These are phyloP conservation scores for Suillus discolor DNA, from an alignment of 768 basidiomycete species.

Conservation along the genomic window DNA sequence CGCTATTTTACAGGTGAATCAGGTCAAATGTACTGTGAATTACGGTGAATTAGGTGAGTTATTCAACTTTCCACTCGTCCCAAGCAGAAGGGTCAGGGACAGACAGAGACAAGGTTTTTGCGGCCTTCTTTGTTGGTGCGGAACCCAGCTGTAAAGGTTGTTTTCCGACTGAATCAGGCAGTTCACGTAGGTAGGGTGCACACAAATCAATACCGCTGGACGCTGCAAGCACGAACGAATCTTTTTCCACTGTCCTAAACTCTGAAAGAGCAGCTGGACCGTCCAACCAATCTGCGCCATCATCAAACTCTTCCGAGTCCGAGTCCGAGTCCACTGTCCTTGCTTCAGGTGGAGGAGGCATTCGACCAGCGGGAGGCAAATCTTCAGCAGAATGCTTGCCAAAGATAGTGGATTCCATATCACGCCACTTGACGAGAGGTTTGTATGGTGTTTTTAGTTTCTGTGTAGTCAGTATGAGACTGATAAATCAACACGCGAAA, in stretches of 20 bases:
- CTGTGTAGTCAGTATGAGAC: too few relatives aligned
- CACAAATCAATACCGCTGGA: not conserved
- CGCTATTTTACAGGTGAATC: not conserved
- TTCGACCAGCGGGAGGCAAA: not conserved
- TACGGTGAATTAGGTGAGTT: not conserved
- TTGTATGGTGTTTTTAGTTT: too few relatives aligned
- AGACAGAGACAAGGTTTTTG: not conserved
- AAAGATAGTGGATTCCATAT: conserved; percentile 9
- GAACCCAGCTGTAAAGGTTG: too few relatives aligned
- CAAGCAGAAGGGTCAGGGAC: not conserved
- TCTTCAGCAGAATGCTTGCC: not conserved
- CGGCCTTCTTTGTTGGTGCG: not conserved
- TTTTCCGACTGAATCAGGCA: too few relatives aligned
- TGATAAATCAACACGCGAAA: too few relatives aligned
- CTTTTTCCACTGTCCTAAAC: not conserved
- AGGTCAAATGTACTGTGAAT: not conserved
- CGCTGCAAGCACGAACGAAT: conserved; percentile 2
- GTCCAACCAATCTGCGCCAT: conserved; percentile 11
- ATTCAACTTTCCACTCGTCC: not conserved
- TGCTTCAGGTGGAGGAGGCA: not conserved
- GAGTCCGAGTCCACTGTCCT: not conserved
- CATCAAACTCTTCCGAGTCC: conserved; percentile 2
- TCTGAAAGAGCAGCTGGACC: not conserved
- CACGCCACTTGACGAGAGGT: conserved; percentile 8
- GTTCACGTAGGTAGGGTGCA: too few relatives aligned